phyloP scores from a whole-genome alignment of 164 flowering plant species.

The Tetrastigma voinierianum region DNA sequence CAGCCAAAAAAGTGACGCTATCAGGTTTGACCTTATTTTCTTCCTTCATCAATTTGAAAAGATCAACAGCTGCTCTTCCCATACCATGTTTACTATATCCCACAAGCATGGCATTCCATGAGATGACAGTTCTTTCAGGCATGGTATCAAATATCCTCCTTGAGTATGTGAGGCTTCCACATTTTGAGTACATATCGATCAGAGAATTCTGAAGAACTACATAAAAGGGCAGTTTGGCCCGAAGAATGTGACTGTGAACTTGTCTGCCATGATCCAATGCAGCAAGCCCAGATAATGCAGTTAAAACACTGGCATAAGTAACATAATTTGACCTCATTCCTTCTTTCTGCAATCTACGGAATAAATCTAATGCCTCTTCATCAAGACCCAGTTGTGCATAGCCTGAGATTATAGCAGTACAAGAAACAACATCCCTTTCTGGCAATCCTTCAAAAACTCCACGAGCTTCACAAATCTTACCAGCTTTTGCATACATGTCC shows the following conservation, averaged over 20 bases:
- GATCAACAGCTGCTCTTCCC: conserved; percentile 51
- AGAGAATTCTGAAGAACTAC: conserved; percentile 66
- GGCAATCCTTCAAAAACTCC: conserved; percentile 53
- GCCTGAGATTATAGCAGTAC: conserved; percentile 75
- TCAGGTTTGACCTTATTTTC: conserved; percentile 51
- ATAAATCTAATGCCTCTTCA: conserved; percentile 61
- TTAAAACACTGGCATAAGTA: conserved; percentile 62
- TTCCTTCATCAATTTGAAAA: conserved; percentile 49
- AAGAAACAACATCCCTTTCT: conserved; percentile 71
- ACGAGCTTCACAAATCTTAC: conserved; percentile 58
- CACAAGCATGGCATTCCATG: conserved; percentile 80
- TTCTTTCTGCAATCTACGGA: conserved; percentile 42
- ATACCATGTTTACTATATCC: conserved; percentile 73
- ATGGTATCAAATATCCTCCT: conserved; percentile 60
- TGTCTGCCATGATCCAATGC: conserved; percentile 62
- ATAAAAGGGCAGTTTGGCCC: conserved; percentile 38
- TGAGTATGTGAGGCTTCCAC: conserved; percentile 59
- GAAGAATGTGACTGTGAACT: conserved; percentile 57
- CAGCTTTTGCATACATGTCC: conserved; percentile 77
- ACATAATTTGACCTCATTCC: conserved; percentile 69
- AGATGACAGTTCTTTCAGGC: conserved; percentile 53
- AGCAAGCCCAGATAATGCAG: conserved; percentile 72
- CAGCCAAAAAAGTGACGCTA: conserved; percentile 58
- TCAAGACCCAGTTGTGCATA: conserved; percentile 69
- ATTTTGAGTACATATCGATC: conserved; percentile 81